These are phyloP conservation scores for Blastobotrys elegans DNA, from an alignment of 1,139 yeast species.

Conservation along the genomic window DNA sequence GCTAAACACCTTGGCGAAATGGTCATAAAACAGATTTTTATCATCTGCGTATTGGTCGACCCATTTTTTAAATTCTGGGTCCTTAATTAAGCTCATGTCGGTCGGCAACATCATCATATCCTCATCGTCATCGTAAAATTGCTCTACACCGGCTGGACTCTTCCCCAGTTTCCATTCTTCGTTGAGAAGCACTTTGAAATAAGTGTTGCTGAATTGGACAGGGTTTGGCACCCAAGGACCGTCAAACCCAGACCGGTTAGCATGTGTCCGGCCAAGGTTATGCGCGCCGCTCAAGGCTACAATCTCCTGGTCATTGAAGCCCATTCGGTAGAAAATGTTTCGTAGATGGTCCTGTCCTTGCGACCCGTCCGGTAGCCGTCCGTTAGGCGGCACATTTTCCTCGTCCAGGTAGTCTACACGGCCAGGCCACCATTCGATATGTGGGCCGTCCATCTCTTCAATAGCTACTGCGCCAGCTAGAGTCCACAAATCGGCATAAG, in stretches of 20 bases:
- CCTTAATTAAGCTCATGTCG: constrained; percentile 52
- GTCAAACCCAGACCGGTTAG: constrained; percentile 59
- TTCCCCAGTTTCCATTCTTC: constrained; percentile 72
- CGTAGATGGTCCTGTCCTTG: constrained; percentile 67
- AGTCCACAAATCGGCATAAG: constrained; percentile 65
- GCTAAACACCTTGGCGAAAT: constrained; percentile 50
- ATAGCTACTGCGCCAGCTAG: constrained; percentile 58
- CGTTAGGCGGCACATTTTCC: constrained; percentile 53
- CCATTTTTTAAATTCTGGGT: constrained; percentile 45
- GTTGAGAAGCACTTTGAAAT: constrained; percentile 61
- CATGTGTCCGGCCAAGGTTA: constrained; percentile 60
- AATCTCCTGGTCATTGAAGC: constrained; percentile 75
- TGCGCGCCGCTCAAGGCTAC: constrained; percentile 80
- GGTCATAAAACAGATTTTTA: constrained; percentile 45
- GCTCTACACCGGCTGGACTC: constrained; percentile 52
- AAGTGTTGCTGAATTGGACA: constrained; percentile 55
- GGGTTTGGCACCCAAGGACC: constrained; percentile 97
- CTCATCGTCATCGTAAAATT: constrained; percentile 70
- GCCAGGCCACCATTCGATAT: constrained; percentile 55
- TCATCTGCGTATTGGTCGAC: constrained; percentile 53
- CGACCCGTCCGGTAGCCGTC: constrained; percentile 68
- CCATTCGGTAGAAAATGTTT: constrained; percentile 62
- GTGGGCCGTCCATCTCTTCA: constrained; percentile 59
- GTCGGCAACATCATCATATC: constrained; percentile 56
- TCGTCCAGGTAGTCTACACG: constrained; percentile 53